A percentile compares a stretch with the other conserved stretches of the same genome.
These are phyloP conservation scores for Biscogniauxia mediterranea DNA, from an alignment of 2,329 filamentous ascomycete genomes.

Conservation along the genomic window DNA sequence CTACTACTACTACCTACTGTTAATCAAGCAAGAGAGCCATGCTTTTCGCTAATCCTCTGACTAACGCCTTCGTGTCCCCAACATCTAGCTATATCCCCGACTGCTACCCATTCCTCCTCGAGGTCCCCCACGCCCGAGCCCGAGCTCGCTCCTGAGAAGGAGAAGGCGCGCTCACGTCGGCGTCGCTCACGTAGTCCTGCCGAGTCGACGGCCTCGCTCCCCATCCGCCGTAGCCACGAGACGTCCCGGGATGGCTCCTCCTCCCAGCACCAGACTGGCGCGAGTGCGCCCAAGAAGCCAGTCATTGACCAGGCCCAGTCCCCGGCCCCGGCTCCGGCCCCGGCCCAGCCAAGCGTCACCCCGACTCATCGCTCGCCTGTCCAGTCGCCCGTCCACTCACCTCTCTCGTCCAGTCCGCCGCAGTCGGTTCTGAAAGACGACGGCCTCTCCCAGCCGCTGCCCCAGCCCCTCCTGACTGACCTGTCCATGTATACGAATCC, in stretches of 20 bases:
- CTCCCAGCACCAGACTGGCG: slow-evolving; percentile 34
- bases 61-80: slow-evolving; percentile 22
- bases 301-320: slow-evolving; percentile 36
- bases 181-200: slow-evolving; percentile 54
- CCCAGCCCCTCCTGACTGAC: slow-evolving; percentile 62
- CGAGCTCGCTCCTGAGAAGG: slow-evolving; percentile 55
- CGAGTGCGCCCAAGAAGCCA: slow-evolving; percentile 45
- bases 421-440: slow-evolving; percentile 39
- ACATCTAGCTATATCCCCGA: slow-evolving; percentile 49
- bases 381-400: slow-evolving; percentile 22
- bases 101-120: slow-evolving; percentile 49
- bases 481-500: slow-evolving; percentile 65
- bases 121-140: slow-evolving; percentile 52
- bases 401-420: slow-evolving; percentile 29
- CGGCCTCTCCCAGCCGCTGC: slow-evolving; percentile 42
- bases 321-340: slow-evolving; percentile 1
- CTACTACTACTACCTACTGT: too few species aligned
- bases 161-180: slow-evolving; percentile 48
- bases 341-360: slow-evolving; percentile 16
- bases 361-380: slow-evolving; percentile 13
- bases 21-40: slow-evolving; percentile 4
- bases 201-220: slow-evolving; percentile 42
- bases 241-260: slow-evolving; percentile 35
- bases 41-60: slow-evolving; percentile 10
- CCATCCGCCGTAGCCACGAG: slow-evolving; percentile 44